Evolutionary conservation across 176 grass and related monocot genomes (phyloP), one percentile per base, ranked within the genome.

Genomic region (Eremochloa ophiuroides): DNA sequence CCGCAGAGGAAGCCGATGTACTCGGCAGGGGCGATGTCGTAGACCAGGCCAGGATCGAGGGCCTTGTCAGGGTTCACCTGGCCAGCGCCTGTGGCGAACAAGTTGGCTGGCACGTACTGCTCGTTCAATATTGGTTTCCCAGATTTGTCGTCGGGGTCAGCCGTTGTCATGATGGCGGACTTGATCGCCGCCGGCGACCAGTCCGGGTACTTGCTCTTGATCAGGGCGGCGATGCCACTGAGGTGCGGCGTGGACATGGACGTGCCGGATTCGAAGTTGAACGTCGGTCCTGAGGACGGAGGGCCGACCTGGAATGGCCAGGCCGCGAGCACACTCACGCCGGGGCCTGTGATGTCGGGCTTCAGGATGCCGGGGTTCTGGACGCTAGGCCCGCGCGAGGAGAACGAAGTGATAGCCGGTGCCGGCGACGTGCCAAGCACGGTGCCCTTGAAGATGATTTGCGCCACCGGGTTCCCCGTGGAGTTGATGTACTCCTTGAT

Each of bases 181-280:
- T 86, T 81, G 35, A 89, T 73, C 27, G 73, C 59, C 20, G 87
- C 72, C n/a, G 87, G 69, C 47, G 87, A 55, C 87, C 87, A 89
- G 46, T 63, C 51, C 3, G 77, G 83, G 56, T 85, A 71, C 56
- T 10, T 41, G 56, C 56, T 65, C 68, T 88, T 88, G 76, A 88
- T 73, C 41, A 88, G 74, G 10, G 87, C 87, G 2, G 87, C 74
- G 26, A 84, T 34, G 59, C 87, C 85, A 71, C 85, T 87, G 33
- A 82, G 71, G 53, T 82, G 78, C 44, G 85, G 91, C 35, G 92
- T 78, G 1, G 92, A 89, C 92, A 94, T 94, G 42, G 92, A 91
- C 22, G 92, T 94, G 22, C 92, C 92, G 3, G 86, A 91, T 10
- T 62, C 41, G 27, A 90, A 33, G 81, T 87, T 78, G 68, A 85